Percentiles rank a stretch among this genome's conserved stretches.
phyloP scores from a whole-genome alignment of 805 yeast genomes.

The Candida railenensis region DNA sequence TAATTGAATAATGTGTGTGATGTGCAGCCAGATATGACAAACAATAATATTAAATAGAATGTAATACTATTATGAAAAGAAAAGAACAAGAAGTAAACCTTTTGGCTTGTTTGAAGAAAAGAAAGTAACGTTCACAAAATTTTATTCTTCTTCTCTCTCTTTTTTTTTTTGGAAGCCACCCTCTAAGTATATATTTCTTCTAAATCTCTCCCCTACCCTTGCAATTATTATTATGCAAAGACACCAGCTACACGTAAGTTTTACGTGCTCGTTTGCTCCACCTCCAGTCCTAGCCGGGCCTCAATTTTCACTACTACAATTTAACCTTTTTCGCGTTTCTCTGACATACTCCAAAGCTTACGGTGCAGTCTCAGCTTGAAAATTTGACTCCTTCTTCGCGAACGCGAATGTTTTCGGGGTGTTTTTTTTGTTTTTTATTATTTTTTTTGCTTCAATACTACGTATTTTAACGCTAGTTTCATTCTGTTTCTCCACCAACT shows the following conservation, averaged over 20 bases:
- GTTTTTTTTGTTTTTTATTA: no score
- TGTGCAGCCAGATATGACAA: no score
- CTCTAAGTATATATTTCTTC: slow-evolving; percentile 1
- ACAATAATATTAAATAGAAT: no score
- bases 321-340: background rate
- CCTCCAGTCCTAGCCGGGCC: background rate
- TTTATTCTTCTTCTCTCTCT: background rate
- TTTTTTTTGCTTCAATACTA: background rate
- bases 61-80: background rate
- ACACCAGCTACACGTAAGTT: background rate
- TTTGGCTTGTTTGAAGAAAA: background rate
- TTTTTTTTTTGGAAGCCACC: background rate
- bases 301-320: background rate
- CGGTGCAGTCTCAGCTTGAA: background rate
- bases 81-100: background rate
- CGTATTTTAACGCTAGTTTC: no score
- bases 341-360: background rate
- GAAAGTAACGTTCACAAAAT: background rate
- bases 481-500: background rate
- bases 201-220: background rate
- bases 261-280: background rate
- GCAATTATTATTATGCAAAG: background rate
- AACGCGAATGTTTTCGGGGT: background rate
- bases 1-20: no score
- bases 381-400: background rate